Percentiles rank a stretch among this genome's conserved stretches.
Evolutionary conservation across 306 rosid species (phyloP).

Genomic region (Vigna nakashimae): DNA sequence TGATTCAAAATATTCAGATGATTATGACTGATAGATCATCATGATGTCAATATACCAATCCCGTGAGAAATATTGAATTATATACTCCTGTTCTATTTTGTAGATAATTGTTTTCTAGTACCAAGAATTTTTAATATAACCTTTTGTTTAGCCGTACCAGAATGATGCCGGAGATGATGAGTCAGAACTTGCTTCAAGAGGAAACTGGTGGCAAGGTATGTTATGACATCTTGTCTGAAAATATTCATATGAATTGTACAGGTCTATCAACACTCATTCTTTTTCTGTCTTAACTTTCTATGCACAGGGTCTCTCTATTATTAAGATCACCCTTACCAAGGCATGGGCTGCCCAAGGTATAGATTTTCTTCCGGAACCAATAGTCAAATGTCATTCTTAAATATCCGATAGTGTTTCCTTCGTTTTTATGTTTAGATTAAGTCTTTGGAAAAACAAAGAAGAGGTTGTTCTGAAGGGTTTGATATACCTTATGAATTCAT

Average conservation of each 20-base stretch:
- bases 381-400: neutral
- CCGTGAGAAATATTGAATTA: neutral
- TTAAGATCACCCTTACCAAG: constrained; percentile 51
- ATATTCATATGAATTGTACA: constrained; percentile 18
- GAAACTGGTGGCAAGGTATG: constrained; percentile 95
- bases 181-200: constrained; percentile 72
- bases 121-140: constrained; percentile 23
- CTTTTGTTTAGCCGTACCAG: constrained; percentile 48
- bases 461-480: neutral
- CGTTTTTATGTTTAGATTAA: neutral
- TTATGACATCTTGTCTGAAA: constrained; percentile 20
- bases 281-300: constrained; percentile 35
- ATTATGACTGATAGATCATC: neutral
- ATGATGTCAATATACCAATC: neutral
- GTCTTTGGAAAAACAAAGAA: neutral
- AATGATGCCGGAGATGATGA: constrained; percentile 65
- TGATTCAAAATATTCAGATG: neutral
- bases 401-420: neutral
- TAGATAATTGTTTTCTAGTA: neutral
- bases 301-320: constrained; percentile 79
- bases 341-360: constrained; percentile 60
- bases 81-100: constrained; percentile 4
- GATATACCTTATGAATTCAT: neutral
- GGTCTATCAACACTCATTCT: constrained; percentile 26
- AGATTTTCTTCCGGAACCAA: constrained; percentile 2